Base-by-base conservation (phyloP, 1,284 basidiomycete genomes). In the Irpex lacteus region DNA sequence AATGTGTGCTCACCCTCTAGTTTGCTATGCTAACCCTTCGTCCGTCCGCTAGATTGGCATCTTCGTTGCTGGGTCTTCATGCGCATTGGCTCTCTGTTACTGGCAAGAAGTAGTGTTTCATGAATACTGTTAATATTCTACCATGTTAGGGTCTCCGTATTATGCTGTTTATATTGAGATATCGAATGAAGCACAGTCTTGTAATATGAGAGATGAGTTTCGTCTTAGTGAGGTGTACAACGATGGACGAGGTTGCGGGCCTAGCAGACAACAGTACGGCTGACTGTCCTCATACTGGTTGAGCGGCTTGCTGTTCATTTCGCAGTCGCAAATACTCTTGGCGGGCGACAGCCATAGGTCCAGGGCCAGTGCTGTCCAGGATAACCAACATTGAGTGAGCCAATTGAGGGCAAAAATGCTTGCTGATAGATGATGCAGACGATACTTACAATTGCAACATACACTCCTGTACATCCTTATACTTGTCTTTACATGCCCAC, bases 371-470 rank as follows among this genome's bases (percentile, higher is more conserved):
- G 71, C 91, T 93, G 62, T 19, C 54, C 50, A 62, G 64, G 63
- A 44, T 15, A 15, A 44, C 62, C 59, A 61, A 60, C 21, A 56
- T 60, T 49, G 62, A 62, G 13, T 52, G 40, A 61, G n/a, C 19
- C 47, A 19, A 57, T 21, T 34, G 15, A 65, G 47, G 6, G 37
- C 37, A 40, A n/a, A 52, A 47, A 47, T 47, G 18, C 13, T 18
- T 13, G 50, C 50, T 26, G 18, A 9, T 37, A 32, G 19, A 34
- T 5, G 21, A 13, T n/a, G 54, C 49, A 40, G 59, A 13, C 40
- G 26, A n/a, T 1, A 85, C 89, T 75, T 70, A 94, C 93, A 87
- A 95, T 73, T 89, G 87, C 50, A 88, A 74, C 84, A 96, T 90
- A 74, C 95, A 97, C 2, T 85, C 82, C 71, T 95, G 91, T 64